Percentiles rank a stretch among this genome's conserved stretches.
These are phyloP conservation scores for Podaxis sp. DNA, from an alignment of 768 basidiomycete genomes.

Conservation along the genomic window DNA sequence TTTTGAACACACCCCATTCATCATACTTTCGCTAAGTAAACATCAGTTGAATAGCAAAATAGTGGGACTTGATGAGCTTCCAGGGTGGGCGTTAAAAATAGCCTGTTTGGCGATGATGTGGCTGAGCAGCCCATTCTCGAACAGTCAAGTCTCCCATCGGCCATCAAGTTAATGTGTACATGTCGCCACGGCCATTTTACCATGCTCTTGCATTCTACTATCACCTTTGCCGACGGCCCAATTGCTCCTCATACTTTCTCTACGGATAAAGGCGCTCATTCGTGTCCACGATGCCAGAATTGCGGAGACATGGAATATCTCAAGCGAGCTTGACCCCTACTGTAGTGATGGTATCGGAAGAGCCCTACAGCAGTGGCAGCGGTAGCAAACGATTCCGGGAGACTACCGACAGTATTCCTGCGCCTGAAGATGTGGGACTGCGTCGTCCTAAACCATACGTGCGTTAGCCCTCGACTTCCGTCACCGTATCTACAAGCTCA, in stretches of 20 bases:
- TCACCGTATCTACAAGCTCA: background rate
- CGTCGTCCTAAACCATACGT: constrained; percentile 43
- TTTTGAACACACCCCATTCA: background rate
- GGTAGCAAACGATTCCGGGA: constrained; percentile 36
- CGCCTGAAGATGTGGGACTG: constrained; percentile 31
- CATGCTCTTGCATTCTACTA: background rate
- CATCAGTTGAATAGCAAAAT: background rate
- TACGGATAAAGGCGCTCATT: background rate
- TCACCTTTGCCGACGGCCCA: background rate
- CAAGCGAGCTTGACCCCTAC: constrained; percentile 1
- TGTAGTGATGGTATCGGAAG: background rate
- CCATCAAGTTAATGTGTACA: constrained; percentile 1
- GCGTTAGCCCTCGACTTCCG: constrained; percentile 19
- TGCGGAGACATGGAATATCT: background rate
- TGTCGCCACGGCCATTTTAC: background rate
- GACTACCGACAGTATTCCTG: constrained; percentile 50
- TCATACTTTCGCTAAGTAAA: background rate
- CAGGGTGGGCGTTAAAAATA: background rate
- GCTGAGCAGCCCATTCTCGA: background rate
- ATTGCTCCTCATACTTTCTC: background rate
- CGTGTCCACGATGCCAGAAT: background rate
- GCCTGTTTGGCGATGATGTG: background rate
- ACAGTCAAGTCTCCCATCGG: background rate
- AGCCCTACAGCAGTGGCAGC: background rate
- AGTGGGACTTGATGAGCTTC: background rate